phyloP scores from a whole-genome alignment of 495 filamentous ascomycete species.

The Emericellopsis terricola region DNA sequence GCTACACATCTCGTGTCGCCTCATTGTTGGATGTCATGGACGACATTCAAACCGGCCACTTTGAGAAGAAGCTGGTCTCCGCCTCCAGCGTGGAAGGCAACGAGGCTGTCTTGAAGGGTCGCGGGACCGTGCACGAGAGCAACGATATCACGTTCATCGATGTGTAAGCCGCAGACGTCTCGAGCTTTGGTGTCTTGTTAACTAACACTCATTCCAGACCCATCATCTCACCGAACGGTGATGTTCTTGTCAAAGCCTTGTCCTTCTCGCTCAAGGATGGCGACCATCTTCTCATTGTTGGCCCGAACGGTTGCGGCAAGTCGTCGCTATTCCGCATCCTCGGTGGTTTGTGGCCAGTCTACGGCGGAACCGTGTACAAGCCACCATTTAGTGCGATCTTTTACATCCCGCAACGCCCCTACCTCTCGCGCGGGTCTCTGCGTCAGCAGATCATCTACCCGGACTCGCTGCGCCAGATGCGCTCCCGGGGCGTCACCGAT shows the following conservation, averaged over 20 bases:
- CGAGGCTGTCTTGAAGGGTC: conserved; percentile 56
- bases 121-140: conserved; percentile 62
- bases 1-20: conserved; percentile 84
- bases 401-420: conserved; percentile 94
- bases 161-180: conserved; percentile 27
- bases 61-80: conserved; percentile 90
- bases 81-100: conserved; percentile 64
- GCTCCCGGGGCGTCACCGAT: conserved; percentile 67
- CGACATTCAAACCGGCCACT: conserved; percentile 71
- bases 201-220: conserved; percentile 24
- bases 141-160: conserved; percentile 70
- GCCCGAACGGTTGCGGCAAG: conserved; percentile 94
- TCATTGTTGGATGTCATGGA: conserved; percentile 86
- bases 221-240: conserved; percentile 94
- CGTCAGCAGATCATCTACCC: conserved; percentile 96
- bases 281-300: conserved; percentile 85
- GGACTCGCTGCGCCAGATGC: conserved; percentile 74
- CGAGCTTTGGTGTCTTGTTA: background rate
- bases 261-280: conserved; percentile 74
- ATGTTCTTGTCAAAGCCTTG: conserved; percentile 66
- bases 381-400: conserved; percentile 83
- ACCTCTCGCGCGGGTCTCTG: conserved; percentile 72
- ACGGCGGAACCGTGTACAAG: conserved; percentile 82
- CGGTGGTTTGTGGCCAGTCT: conserved; percentile 96
- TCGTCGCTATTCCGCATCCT: conserved; percentile 90